Evolutionary conservation across 805 yeast species (phyloP), one percentile per base, ranked within the genome.

Genomic region (Candida takata): DNA sequence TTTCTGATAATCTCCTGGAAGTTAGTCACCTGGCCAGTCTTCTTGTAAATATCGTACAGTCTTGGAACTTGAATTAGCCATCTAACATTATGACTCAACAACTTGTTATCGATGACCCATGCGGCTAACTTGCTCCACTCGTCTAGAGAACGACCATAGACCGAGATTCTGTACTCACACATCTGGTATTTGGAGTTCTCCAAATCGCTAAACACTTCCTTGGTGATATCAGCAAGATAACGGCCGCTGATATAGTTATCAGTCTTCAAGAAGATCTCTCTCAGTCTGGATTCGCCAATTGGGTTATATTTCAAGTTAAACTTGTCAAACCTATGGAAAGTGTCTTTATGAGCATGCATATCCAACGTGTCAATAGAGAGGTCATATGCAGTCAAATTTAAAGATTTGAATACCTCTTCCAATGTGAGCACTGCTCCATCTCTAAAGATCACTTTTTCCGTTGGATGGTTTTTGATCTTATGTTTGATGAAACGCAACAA

Each of bases 261-360:
- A 1, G 98, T 94, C 61, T 92, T 92, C 48, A 92, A 66, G 59
- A 92, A 92, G 36, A 92, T 92, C 58, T 92, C 98, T 61, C 99
- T 77, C 59, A 92, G 65, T 58, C 99, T 79, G 15, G 98, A 92
- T 63, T 92, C 98, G 21, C 99, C 99, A 49, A 92, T 82, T 15
- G 99, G 99, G 56, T 92, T 92, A 64, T 92, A 92, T 59, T 92
- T 94, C 64, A 92, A 70, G 59, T 92, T 92, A 71, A 92, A 92
- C 62, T 92, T 92, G 62, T 92, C 99, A 55, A 92, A 92, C 51
- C 99, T 73, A 61, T 92, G 99, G 72, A 92, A 92, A 1, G 97
- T 84, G 54, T 92, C 99, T 45, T 88, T 84, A 60, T 92, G 98
- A 5, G 99, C 99, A 61, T 92, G 99, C 99, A 92, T 92, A 61